Conservation (phyloP, 768 basidiomycete genomes). For the Xerocomellus chrysenteron region DNA sequence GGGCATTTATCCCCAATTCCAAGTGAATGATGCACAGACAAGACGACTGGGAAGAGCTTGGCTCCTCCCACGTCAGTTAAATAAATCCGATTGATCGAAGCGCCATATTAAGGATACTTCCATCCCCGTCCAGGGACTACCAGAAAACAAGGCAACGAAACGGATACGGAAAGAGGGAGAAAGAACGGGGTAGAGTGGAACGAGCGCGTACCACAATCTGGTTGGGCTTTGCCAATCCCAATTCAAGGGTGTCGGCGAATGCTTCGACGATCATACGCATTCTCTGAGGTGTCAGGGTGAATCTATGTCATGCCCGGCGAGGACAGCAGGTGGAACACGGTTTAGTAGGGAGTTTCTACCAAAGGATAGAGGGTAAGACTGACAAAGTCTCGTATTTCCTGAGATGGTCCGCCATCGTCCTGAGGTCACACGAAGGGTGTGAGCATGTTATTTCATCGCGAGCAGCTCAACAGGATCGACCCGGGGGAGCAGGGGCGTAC, state of each 20-base stretch:
- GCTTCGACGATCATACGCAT: constrained; percentile 98
- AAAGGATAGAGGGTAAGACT: constrained; percentile 35
- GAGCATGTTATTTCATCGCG: neutral
- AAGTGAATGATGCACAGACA: neutral
- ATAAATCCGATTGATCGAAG: neutral
- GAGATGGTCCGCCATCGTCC: constrained; percentile 93
- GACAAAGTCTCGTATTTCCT: constrained; percentile 86
- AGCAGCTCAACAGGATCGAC: neutral
- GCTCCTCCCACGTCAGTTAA: neutral
- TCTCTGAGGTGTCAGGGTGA: constrained; percentile 83
- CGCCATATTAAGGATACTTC: neutral
- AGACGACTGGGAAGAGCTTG: neutral
- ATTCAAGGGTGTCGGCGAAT: constrained; percentile 88
- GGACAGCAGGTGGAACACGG: neutral
- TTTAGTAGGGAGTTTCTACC: constrained; percentile 3
- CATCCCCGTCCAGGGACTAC: neutral
- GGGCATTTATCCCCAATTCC: neutral
- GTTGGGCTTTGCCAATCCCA: constrained; percentile 75
- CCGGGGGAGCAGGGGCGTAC: constrained; percentile 40
- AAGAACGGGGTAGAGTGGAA: neutral
- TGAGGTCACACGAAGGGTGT: constrained; percentile 27
- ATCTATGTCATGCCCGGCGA: constrained; percentile 42
- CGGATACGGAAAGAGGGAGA: constrained; percentile 1
- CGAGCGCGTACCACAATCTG: constrained; percentile 81
- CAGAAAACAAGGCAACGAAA: constrained; percentile 2